Conservation (phyloP, 106 monocot genomes). For the Narthecium ossifragum region DNA sequence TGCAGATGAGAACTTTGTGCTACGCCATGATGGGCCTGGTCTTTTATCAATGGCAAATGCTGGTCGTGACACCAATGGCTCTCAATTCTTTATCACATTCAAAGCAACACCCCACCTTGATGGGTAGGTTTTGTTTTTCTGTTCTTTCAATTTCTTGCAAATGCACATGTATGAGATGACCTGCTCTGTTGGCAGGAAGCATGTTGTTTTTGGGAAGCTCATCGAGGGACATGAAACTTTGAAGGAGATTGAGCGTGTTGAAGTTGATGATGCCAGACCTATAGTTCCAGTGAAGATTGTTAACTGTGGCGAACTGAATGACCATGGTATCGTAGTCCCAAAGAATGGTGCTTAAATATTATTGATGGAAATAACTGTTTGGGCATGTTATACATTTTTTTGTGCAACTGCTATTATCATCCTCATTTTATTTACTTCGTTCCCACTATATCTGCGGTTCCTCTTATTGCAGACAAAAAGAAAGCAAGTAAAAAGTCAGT, state of each 20-base stretch:
- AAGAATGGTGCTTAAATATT: conserved; percentile 29
- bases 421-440: too few relatives aligned
- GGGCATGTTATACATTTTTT: too few relatives aligned
- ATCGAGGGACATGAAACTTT: conserved; percentile 61
- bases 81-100: conserved; percentile 96
- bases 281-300: conserved; percentile 72
- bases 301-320: conserved; percentile 73
- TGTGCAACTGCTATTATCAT: too few relatives aligned
- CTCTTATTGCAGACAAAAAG: conserved; percentile 75
- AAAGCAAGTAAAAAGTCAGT: conserved; percentile 42
- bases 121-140: conserved; percentile 45
- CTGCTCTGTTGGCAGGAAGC: conserved; percentile 46
- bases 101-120: conserved; percentile 83
- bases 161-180: not conserved
- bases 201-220: conserved; percentile 99
- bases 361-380: not conserved
- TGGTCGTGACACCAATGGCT: conserved; percentile 82
- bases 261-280: conserved; percentile 58
- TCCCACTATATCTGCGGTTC: too few relatives aligned
- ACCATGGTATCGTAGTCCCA: not conserved
- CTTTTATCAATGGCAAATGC: conserved; percentile 89
- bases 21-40: conserved; percentile 81
- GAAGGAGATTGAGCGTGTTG: conserved; percentile 73
- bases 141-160: not conserved
- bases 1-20: conserved; percentile 81